Evolutionary conservation across 2,329 filamentous ascomycete genomes (phyloP).

Genomic region (Aphanocladium album): DNA sequence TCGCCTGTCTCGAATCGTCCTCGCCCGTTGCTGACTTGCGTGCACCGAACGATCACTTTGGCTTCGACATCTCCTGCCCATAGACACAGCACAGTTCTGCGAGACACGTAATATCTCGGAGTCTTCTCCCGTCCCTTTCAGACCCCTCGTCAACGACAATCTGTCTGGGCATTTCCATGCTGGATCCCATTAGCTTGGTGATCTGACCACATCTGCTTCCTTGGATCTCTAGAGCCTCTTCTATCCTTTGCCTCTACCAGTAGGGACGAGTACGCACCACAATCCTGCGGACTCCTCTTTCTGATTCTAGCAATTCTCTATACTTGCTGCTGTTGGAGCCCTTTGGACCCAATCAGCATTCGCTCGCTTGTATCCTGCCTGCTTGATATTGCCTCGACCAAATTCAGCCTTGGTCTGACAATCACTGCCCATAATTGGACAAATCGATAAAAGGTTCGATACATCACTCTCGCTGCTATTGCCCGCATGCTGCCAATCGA

Average conservation of each 20-base stretch:
- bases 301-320: background rate
- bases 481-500: background rate
- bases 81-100: conserved; percentile 4
- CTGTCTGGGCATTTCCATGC: background rate
- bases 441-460: background rate
- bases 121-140: background rate
- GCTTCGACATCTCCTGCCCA: conserved; percentile 6
- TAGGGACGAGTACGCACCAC: conserved; percentile 5
- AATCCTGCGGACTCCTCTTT: background rate
- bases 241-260: conserved; percentile 5
- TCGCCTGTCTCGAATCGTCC: background rate
- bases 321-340: conserved; percentile 2
- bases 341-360: background rate
- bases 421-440: background rate
- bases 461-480: background rate
- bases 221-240: conserved; percentile 1
- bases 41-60: conserved; percentile 6
- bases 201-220: background rate
- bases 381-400: background rate
- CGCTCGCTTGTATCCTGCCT: conserved; percentile 5
- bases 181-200: conserved; percentile 14
- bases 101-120: conserved; percentile 13
- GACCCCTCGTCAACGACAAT: background rate
- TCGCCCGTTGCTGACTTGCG: background rate
- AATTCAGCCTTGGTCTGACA: background rate